A percentile compares a stretch with the other conserved stretches of the same genome.
These are phyloP conservation scores for Colletotrichum phormii DNA, from an alignment of 2,329 filamentous ascomycete genomes.

Conservation along the genomic window DNA sequence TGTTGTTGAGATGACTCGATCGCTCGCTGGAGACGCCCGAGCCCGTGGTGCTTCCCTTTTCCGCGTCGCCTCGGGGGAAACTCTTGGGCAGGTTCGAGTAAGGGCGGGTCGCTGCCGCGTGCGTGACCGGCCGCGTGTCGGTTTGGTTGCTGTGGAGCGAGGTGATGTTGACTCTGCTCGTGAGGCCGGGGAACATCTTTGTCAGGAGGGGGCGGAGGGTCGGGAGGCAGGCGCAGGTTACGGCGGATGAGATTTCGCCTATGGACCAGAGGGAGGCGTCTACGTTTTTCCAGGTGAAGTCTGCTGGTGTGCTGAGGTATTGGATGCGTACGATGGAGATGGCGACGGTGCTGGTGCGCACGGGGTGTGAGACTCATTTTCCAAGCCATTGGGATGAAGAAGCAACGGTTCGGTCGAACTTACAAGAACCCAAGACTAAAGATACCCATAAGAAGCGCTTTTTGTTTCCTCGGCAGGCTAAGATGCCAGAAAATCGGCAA, in stretches of 20 bases:
- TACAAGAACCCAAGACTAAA: constrained; percentile 45
- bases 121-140: constrained; percentile 5
- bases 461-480: constrained; percentile 39
- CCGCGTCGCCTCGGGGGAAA: constrained; percentile 16
- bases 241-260: constrained; percentile 40
- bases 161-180: constrained; percentile 26
- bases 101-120: background rate
- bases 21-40: constrained; percentile 16
- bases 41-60: background rate
- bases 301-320: constrained; percentile 36
- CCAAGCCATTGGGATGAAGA: too few relatives aligned
- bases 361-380: too few relatives aligned
- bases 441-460: constrained; percentile 41
- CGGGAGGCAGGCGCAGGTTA: constrained; percentile 40
- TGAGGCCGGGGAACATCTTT: constrained; percentile 20
- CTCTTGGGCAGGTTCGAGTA: constrained; percentile 10
- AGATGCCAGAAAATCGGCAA: constrained; percentile 42
- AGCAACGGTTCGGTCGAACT: too few relatives aligned
- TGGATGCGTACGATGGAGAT: constrained; percentile 41
- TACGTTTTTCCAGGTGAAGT: constrained; percentile 41
- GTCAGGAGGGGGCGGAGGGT: constrained; percentile 41
- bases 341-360: constrained; percentile 40
- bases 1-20: constrained; percentile 15
- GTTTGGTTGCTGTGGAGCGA: constrained; percentile 24
- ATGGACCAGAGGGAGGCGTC: constrained; percentile 41